These are phyloP conservation scores for Nakazawaea molendinolei DNA, from an alignment of 805 yeast species.

Conservation along the genomic window DNA sequence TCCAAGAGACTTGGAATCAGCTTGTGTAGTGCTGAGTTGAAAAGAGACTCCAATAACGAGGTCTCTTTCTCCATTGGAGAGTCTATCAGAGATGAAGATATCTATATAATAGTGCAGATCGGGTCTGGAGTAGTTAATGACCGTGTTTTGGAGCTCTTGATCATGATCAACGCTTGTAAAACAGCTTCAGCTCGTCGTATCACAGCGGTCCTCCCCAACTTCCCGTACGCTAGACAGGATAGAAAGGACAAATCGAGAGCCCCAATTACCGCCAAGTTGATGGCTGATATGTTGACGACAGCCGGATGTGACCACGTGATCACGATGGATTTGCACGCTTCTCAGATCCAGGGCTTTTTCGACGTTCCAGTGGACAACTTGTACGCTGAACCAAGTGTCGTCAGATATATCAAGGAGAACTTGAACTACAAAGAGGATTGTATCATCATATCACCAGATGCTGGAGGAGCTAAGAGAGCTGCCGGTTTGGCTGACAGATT, in stretches of 20 bases:
- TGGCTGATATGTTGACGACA: conserved; percentile 76
- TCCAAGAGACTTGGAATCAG: conserved; percentile 52
- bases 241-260: conserved; percentile 81
- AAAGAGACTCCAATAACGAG: conserved; percentile 66
- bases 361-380: conserved; percentile 78
- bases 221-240: conserved; percentile 87
- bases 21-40: conserved; percentile 55
- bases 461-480: conserved; percentile 89
- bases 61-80: conserved; percentile 74
- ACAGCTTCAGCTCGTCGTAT: conserved; percentile 79
- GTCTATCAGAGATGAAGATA: conserved; percentile 80
- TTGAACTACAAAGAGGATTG: conserved; percentile 48
- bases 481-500: conserved; percentile 76
- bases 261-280: conserved; percentile 77
- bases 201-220: conserved; percentile 77
- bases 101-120: conserved; percentile 71
- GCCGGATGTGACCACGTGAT: conserved; percentile 86
- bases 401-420: conserved; percentile 63
- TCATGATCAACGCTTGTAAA: conserved; percentile 78
- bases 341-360: conserved; percentile 83
- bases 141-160: conserved; percentile 63
- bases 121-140: conserved; percentile 78
- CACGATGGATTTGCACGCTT: conserved; percentile 85
- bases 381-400: conserved; percentile 79
- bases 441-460: conserved; percentile 79